Evolutionary conservation across 768 basidiomycete genomes (phyloP).

Genomic region (Panellus pusillus): DNA sequence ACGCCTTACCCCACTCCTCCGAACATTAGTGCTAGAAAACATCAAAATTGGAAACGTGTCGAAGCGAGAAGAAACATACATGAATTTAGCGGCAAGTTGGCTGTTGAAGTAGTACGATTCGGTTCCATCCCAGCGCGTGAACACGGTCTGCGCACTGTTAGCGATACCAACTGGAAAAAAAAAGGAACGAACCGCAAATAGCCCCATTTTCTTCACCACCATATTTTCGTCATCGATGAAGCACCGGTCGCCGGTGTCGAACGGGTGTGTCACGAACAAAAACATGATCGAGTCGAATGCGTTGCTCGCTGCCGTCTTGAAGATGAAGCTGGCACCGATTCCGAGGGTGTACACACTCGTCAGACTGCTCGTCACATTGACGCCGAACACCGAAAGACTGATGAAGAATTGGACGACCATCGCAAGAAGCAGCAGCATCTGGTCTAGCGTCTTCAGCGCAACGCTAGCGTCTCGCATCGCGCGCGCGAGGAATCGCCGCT

Average conservation of each 20-base stretch:
- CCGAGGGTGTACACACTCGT: constrained; percentile 73
- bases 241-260: constrained; percentile 75
- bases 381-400: constrained; percentile 69
- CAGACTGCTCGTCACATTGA: constrained; percentile 62
- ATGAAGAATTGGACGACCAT: constrained; percentile 70
- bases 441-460: constrained; percentile 65
- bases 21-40: constrained; percentile 58
- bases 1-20: constrained; percentile 61
- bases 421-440: constrained; percentile 63
- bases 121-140: constrained; percentile 70
- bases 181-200: constrained; percentile 58
- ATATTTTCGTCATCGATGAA: constrained; percentile 74
- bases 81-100: constrained; percentile 72
- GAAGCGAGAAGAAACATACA: constrained; percentile 40
- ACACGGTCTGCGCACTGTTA: constrained; percentile 51
- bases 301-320: constrained; percentile 69
- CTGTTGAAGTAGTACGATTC: constrained; percentile 84
- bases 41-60: not conserved
- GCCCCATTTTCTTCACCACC: constrained; percentile 76
- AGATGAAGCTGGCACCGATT: constrained; percentile 78
- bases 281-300: constrained; percentile 84
- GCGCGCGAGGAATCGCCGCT: constrained; percentile 71
- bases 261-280: constrained; percentile 69
- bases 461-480: constrained; percentile 75
- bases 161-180: not conserved